Base-by-base conservation (phyloP, 2,329 filamentous ascomycete genomes). In the Meredithiella fracta region DNA sequence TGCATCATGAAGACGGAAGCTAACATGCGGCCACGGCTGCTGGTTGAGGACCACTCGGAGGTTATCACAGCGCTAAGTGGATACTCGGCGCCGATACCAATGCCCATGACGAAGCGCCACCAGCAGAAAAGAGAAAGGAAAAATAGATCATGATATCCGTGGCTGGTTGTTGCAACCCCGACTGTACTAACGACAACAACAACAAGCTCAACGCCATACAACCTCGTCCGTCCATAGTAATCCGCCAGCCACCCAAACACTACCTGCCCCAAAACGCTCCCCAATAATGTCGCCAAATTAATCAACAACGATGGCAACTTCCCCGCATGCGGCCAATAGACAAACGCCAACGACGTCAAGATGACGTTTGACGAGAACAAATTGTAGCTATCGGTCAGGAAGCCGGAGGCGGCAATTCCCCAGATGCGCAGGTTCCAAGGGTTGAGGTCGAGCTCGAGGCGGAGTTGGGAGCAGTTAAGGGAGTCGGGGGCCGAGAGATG, bases 1-100 rank as follows among this genome's bases (percentile, higher is more conserved):
- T 85, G 82, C 76, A 83, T 83, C 61, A 83, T 72, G 64, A 85
- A 85, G 31, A 85, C 80, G 2, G 74, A 75, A 4, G 81, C 78
- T 60, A 85, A 69, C 81, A 85, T 85, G 20, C 73, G 77, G n/a
- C 76, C 77, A 51, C 82, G 71, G n/a, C 80, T 79, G 51, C 74
- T 76, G 0, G 79, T 83, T 54, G 73, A 77, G 3, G 75, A 70
- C 69, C 74, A 84, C 70, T 85, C 82, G 0, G 81, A 76, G 0
- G 80, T 82, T 34, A 86, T 85, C 7, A 84, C 77, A 0, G 81
- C 80, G 47, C 73, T 78, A 1, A 85, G 68, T 1, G 82, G 82
- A 63, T 85, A 85, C 65, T 85, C 80, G 15, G 77, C 80, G n/a
- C 80, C 79, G 34, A 83, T 80, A 0, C 78, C 73, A 26, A 76